These are phyloP conservation scores for Colletotrichum lupini DNA, from an alignment of 2,329 filamentous ascomycete genomes.

Conservation along the genomic window DNA sequence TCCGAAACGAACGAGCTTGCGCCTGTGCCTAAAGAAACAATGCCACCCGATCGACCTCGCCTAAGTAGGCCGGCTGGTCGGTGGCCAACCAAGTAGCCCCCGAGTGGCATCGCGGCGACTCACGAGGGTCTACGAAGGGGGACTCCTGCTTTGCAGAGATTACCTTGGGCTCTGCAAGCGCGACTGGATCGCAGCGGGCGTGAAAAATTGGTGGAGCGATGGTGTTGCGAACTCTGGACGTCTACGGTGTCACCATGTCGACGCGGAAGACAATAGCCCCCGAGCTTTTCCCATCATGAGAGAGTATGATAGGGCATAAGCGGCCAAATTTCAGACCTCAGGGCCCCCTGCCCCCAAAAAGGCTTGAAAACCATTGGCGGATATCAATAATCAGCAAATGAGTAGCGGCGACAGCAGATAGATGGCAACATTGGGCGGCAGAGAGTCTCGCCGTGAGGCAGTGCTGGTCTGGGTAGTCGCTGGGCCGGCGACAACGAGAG, in stretches of 20 bases:
- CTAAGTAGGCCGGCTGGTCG: constrained; percentile 7
- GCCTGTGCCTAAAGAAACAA: constrained; percentile 7
- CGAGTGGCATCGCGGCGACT: constrained; percentile 32
- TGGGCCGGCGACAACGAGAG: constrained; percentile 44
- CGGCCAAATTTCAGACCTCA: not conserved
- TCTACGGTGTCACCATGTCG: constrained; percentile 8
- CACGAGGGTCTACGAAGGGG: not conserved
- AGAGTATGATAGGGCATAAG: constrained; percentile 13
- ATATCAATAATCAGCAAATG: not conserved
- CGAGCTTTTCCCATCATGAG: not conserved
- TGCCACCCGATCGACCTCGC: constrained; percentile 22
- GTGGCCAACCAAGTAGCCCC: constrained; percentile 34
- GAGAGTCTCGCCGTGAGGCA: constrained; percentile 40
- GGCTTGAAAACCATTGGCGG: not conserved
- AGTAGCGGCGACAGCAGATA: not conserved
- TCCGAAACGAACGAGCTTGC: constrained; percentile 21
- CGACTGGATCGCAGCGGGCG: constrained; percentile 13
- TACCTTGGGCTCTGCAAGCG: constrained; percentile 10
- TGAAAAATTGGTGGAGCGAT: constrained; percentile 6
- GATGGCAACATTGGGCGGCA: constrained; percentile 11
- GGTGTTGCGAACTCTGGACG: constrained; percentile 20
- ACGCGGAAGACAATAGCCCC: not conserved
- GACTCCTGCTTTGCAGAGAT: constrained; percentile 9
- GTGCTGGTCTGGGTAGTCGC: constrained; percentile 42
- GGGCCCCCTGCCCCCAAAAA: not conserved